Base-by-base conservation (phyloP, 1,284 basidiomycete species). In the Peniophora sp. region DNA sequence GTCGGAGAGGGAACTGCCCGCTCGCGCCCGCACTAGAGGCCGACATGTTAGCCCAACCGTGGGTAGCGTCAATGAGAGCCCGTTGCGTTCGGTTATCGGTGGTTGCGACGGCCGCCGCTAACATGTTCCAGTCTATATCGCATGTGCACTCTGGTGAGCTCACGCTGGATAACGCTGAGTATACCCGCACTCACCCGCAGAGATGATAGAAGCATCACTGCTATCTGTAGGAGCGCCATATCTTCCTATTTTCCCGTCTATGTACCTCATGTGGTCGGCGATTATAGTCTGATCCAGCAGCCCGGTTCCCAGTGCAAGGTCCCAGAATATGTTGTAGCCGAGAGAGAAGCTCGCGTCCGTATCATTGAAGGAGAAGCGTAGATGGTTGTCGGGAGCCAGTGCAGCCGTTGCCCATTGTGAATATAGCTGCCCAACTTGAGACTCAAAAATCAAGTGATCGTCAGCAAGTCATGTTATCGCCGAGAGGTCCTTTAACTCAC, bases 121-220 rank as follows among this genome's bases (percentile, higher is more conserved):
- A 65, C 43, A 72, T 57, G 12, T 65, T 64, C 71, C 70, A 73
- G 50, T 72, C 71, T 73, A 48, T 6, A 23, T 8, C 11, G 10
- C 14, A 36, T 35, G 9, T 53, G 10, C 17, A 54, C 34, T 10
- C 1, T 17, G 5, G 49, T 44, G n/a, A 53, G 49, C 41, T 43
- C n/a, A n/a, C n/a, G 17, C 41, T 11, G 18, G 10, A 11, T n/a
- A n/a, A n/a, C n/a, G n/a, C n/a, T n/a, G n/a, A n/a, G n/a, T n/a
- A n/a, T n/a, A n/a, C n/a, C n/a, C n/a, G n/a, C n/a, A n/a, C n/a
- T n/a, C 18, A 45, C 43, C 9, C n/a, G 43, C 17, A 9, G 18
- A 5, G 23, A 22, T 22, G 20, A 23, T 24, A 15, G 20, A 14
- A 17, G 23, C 9, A n/a, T 45, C 23, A 9, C 6, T 23, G 23